Conservation (phyloP, 371 early-diverging fungal species). For the Rhizopus sp. region DNA sequence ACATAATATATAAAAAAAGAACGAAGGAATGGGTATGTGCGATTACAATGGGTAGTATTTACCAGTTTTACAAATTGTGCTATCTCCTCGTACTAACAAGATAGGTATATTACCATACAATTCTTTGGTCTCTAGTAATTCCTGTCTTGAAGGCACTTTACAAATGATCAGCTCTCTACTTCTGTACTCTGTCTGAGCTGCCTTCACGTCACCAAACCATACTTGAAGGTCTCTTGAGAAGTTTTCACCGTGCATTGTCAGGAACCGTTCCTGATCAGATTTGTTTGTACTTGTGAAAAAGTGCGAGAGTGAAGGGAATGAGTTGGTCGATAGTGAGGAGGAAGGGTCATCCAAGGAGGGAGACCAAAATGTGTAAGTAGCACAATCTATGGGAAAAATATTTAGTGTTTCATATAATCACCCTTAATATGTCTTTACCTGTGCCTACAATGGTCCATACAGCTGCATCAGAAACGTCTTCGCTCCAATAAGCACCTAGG, state of each 20-base stretch:
- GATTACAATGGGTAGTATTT: constrained; percentile 29
- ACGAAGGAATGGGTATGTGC: neutral
- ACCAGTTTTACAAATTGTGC: constrained; percentile 46
- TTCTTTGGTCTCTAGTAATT: constrained; percentile 28
- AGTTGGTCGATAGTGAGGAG: constrained; percentile 3
- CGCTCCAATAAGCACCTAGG: constrained; percentile 65
- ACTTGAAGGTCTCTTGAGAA: constrained; percentile 70
- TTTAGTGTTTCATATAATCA: neutral
- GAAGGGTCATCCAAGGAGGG: constrained; percentile 25
- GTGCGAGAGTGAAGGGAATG: constrained; percentile 15
- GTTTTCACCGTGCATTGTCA: constrained; percentile 53
- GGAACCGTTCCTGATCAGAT: neutral
- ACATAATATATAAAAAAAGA: neutral
- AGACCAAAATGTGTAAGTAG: constrained; percentile 70
- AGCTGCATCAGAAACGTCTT: constrained; percentile 84
- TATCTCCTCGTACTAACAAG: constrained; percentile 43
- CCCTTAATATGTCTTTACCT: constrained; percentile 17
- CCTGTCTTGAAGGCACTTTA: constrained; percentile 33
- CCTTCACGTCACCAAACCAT: constrained; percentile 62
- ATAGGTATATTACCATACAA: constrained; percentile 36
- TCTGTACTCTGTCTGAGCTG: constrained; percentile 33
- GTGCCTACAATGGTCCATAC: constrained; percentile 92
- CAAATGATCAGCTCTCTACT: constrained; percentile 40
- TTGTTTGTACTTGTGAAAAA: constrained; percentile 1
- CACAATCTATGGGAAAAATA: constrained; percentile 48